Conservation (phyloP, 2,329 filamentous ascomycete species). For the Alternaria novae-zelandiae region DNA sequence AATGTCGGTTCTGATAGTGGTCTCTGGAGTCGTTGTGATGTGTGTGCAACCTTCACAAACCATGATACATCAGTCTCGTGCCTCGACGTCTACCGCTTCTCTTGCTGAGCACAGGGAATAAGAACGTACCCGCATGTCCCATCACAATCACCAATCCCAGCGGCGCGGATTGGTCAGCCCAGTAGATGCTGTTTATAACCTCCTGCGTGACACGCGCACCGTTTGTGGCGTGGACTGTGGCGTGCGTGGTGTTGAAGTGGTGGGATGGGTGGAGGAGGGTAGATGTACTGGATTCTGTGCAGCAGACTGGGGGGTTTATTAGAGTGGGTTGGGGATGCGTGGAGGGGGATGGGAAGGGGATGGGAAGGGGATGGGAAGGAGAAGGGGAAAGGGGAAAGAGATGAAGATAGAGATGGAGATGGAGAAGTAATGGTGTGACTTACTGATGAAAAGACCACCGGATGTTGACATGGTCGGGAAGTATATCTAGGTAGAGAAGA, state of each 20-base stretch:
- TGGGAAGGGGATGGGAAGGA: no score
- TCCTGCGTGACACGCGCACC: constrained; percentile 17
- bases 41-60: constrained; percentile 8
- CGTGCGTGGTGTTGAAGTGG: constrained; percentile 27
- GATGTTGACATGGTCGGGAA: neutral
- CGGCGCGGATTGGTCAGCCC: constrained; percentile 12
- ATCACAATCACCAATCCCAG: constrained; percentile 31
- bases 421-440: neutral
- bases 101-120: no score
- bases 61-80: no score
- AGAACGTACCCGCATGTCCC: constrained; percentile 30
- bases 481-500: neutral
- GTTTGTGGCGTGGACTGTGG: constrained; percentile 22
- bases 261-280: constrained; percentile 19
- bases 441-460: neutral
- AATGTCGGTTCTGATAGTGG: constrained; percentile 23
- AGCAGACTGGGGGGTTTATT: neutral
- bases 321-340: neutral
- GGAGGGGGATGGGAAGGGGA: no score
- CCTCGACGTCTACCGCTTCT: no score
- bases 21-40: constrained; percentile 11
- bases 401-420: neutral
- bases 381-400: no score
- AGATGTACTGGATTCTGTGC: neutral
- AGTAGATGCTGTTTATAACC: constrained; percentile 16